Base-by-base conservation (phyloP, 768 basidiomycete genomes). In the Piloderma croceum region DNA sequence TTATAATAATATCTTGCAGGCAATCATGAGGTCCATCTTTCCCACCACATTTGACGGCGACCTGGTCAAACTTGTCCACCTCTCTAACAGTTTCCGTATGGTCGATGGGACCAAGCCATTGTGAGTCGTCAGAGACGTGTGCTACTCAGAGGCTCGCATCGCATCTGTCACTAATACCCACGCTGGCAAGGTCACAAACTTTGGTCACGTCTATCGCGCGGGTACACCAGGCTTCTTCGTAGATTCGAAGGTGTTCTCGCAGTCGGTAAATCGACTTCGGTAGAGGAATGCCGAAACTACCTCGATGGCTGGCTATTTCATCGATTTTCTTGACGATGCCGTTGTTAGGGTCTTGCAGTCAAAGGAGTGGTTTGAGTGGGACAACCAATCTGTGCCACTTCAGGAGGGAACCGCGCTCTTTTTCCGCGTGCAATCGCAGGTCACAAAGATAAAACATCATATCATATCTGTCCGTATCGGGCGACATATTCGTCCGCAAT, bases 1-100 rank as follows among this genome's bases (percentile, higher is more conserved):
- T n/a, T n/a, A n/a, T n/a, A n/a, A n/a, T n/a, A n/a, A n/a, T n/a
- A n/a, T 29, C 44, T 44, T 41, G 0, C 50, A 94, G 91, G 88
- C 93, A n/a, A 98, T 99, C 64, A 99, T 98, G 86, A 90, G 88
- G 61, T 81, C 92, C 1, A 94, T 98, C 64, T 99, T 99, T 79
- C 96, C 96, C 5, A 59, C 73, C 10, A 64, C 78, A 9, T 89
- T 99, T 57, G 89, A 98, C 48, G 96, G 94, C 1, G 94, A 99
- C 61, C 67, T 98, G 12, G 71, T 98, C 52, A 93, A 91, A 62
- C 83, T 98, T 24, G 94, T 98, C 34, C 96, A 99, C 58, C 77
- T 99, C 12, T 92, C 92, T 6, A 99, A 99, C 58, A 92, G 91
- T 32, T 99, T 99, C 82, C 81, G 81, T 40, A 77, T 92, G 59